These are phyloP conservation scores for Colletotrichum sp. DNA, from an alignment of 2,329 filamentous ascomycete genomes.

Conservation along the genomic window DNA sequence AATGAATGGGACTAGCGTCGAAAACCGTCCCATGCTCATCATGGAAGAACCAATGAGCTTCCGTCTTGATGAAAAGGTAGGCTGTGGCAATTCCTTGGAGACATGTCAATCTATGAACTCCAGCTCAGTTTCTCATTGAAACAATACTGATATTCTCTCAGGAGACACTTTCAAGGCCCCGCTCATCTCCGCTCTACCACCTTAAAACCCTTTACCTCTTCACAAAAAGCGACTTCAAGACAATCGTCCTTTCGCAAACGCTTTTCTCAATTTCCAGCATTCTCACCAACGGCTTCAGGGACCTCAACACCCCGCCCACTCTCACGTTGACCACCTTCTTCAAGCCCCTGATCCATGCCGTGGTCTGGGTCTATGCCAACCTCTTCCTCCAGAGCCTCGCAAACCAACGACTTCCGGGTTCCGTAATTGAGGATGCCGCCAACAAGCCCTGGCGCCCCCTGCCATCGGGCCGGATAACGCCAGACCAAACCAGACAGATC, in stretches of 20 bases:
- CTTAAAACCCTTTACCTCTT: constrained; percentile 29
- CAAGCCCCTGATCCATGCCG: not conserved
- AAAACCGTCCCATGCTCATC: not conserved
- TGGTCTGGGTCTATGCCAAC: not conserved
- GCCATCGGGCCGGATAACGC: constrained; percentile 29
- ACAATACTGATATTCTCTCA: not conserved
- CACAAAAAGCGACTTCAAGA: constrained; percentile 36
- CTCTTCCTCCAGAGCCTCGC: constrained; percentile 26
- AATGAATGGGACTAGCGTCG: fast-evolving
- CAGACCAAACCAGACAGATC: constrained; percentile 25
- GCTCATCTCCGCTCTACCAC: not conserved
- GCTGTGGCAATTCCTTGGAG: not conserved
- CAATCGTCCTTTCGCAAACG: constrained; percentile 32
- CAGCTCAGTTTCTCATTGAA: fast-evolving
- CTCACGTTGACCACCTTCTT: not conserved
- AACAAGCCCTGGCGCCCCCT: constrained; percentile 45
- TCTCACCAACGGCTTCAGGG: not conserved
- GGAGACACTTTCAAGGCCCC: fast-evolving
- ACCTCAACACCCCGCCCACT: not conserved
- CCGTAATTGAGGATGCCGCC: constrained; percentile 39
- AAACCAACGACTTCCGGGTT: constrained; percentile 39
- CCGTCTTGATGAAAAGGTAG: not conserved
- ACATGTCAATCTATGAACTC: fast-evolving
- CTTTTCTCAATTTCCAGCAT: constrained; percentile 26
- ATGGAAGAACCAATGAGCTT: not conserved